phyloP scores from a whole-genome alignment of 176 grass and related monocot species.

The Triticum aestivum region IWGSC_CS_RefSeq_v2.1 NC_057800.1:118379609-118380108 shows the following conservation, averaged over 20 bases:
- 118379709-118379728: conserved; percentile 44
- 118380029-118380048: conserved; percentile 37
- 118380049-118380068: conserved; percentile 22
- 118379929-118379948: background rate
- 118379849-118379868: background rate
- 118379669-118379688: background rate
- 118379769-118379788: background rate
- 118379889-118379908: background rate
- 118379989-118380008: background rate
- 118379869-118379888: background rate
- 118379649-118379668: background rate
- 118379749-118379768: conserved; percentile 6
- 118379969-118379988: no score
- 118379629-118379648: background rate
- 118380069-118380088: background rate
- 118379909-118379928: background rate
- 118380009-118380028: conserved; percentile 43
- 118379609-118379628: background rate
- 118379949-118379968: background rate
- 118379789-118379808: conserved; percentile 15
- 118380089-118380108: background rate
- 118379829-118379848: background rate
- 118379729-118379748: background rate
- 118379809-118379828: background rate
- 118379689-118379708: background rate